Conservation (phyloP, 352 stramenopile species). For the Vaucheria bursata region DNA sequence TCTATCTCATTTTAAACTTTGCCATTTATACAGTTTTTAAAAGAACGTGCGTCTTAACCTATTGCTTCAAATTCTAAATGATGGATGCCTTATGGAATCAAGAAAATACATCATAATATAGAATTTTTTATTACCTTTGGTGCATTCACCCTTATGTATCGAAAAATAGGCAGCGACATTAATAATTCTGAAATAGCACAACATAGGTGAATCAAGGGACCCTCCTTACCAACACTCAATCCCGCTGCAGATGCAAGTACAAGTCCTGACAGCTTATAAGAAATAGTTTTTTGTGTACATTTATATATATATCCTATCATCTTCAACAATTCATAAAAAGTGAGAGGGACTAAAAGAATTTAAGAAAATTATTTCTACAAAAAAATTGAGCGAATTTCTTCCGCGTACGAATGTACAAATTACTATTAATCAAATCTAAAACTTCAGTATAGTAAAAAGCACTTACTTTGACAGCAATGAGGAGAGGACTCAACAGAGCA, state of each 20-base stretch:
- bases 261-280: conserved; percentile 59
- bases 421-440: too few species aligned
- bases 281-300: background rate
- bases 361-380: background rate
- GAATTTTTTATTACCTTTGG: background rate
- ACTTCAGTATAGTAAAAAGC: too few species aligned
- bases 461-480: conserved; percentile 25
- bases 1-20: too few species aligned
- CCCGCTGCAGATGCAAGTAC: conserved; percentile 69
- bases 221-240: conserved; percentile 80
- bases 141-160: conserved; percentile 6
- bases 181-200: conserved; percentile 79
- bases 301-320: background rate
- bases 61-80: too few species aligned
- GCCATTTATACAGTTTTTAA: conserved; percentile 4
- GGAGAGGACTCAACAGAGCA: conserved; percentile 22
- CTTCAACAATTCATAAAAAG: background rate
- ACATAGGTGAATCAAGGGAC: conserved; percentile 86
- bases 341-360: background rate
- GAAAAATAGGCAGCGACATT: conserved; percentile 66
- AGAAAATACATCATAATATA: too few species aligned
- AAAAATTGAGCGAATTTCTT: background rate
- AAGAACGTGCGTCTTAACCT: too few species aligned
- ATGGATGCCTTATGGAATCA: too few species aligned
- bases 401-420: too few species aligned